Evolutionary conservation across 352 stramenopile species (phyloP).

Genomic region (Phytophthora cryptogea): DNA sequence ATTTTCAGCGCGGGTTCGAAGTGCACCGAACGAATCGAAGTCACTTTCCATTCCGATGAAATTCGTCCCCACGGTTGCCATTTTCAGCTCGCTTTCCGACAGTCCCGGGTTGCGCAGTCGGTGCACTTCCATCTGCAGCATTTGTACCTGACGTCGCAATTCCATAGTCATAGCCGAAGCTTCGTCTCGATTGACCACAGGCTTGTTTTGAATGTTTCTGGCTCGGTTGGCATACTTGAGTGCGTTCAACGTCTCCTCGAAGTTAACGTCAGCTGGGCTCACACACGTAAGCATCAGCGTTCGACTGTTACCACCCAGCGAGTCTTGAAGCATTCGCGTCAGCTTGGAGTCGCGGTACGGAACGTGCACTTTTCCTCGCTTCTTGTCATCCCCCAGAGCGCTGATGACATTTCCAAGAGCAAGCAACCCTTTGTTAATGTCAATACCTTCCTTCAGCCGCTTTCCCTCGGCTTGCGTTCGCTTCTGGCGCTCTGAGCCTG

Average conservation of each 20-base stretch:
- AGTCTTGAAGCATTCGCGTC: slow-evolving; percentile 94
- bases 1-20: slow-evolving; percentile 74
- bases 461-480: slow-evolving; percentile 93
- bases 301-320: slow-evolving; percentile 90
- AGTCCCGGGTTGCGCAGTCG: slow-evolving; percentile 80
- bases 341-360: slow-evolving; percentile 96
- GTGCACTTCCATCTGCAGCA: slow-evolving; percentile 84
- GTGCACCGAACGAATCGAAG: slow-evolving; percentile 77
- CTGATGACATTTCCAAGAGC: slow-evolving; percentile 98
- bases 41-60: slow-evolving; percentile 71
- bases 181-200: slow-evolving; percentile 86
- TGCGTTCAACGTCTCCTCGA: slow-evolving; percentile 92
- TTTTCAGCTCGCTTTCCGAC: slow-evolving; percentile 79
- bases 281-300: slow-evolving; percentile 94
- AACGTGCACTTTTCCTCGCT: slow-evolving; percentile 91
- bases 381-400: slow-evolving; percentile 92
- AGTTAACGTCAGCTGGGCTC: slow-evolving; percentile 90
- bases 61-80: slow-evolving; percentile 59
- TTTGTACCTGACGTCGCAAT: slow-evolving; percentile 76
- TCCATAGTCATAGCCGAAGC: slow-evolving; percentile 72
- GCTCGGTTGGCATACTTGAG: slow-evolving; percentile 93
- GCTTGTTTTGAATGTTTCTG: slow-evolving; percentile 91
- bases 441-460: slow-evolving; percentile 95
- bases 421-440: slow-evolving; percentile 98
- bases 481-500: slow-evolving; percentile 94